phyloP scores from a whole-genome alignment of 148 eudicot genomes.

The Rhododendron griersonianum region DNA sequence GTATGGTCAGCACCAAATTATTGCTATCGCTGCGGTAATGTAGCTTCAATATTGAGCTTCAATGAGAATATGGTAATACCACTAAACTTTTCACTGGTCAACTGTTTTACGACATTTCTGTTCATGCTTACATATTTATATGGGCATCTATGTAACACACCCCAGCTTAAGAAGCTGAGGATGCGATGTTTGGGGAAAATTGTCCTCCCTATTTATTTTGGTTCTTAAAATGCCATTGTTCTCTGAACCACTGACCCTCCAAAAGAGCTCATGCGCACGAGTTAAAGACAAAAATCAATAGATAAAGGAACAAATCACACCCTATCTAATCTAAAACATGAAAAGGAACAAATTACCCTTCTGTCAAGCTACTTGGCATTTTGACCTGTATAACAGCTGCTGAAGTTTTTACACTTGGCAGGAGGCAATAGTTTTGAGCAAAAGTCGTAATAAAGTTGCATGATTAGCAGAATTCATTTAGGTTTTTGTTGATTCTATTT shows the following conservation, averaged over 20 bases:
- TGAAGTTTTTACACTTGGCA: neutral
- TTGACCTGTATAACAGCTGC: neutral
- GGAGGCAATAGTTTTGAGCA: neutral
- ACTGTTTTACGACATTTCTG: neutral
- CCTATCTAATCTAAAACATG: neutral
- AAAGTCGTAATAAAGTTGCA: neutral
- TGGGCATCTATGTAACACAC: neutral
- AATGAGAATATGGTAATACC: constrained; percentile 88
- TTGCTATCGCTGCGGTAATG: constrained; percentile 99
- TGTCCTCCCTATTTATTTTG: neutral
- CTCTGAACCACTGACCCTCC: neutral
- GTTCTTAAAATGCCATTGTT: neutral
- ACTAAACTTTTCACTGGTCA: neutral
- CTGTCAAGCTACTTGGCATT: neutral
- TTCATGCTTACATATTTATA: neutral
- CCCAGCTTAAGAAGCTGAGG: neutral
- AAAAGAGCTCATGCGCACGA: neutral
- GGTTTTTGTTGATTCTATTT: neutral
- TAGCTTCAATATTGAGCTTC: constrained; percentile 98
- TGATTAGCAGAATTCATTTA: constrained; percentile 9
- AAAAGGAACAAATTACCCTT: neutral
- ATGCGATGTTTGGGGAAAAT: neutral
- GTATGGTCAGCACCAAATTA: constrained; percentile 99
- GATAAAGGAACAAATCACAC: neutral
- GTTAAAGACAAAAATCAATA: neutral